Evolutionary conservation across 768 basidiomycete species (phyloP), one percentile per base, ranked within the genome.

Genomic region (Lactarius tabidus): DNA sequence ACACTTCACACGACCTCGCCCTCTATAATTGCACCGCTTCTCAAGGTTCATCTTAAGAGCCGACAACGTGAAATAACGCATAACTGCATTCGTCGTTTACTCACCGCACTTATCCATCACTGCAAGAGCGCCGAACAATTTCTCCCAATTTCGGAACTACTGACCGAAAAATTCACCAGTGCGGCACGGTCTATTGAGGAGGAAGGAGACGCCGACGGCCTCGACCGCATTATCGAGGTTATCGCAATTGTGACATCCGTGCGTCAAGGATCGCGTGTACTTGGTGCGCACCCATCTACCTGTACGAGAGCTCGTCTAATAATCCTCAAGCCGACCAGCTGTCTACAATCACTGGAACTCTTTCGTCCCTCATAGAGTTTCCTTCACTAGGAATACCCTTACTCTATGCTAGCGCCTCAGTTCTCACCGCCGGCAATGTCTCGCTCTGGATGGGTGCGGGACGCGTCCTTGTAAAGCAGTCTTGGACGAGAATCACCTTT

Each of bases 71-170:
- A 79, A 45, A 63, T 72, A 20, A 80, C 84, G 1, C 80, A 79
- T 64, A 85, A 79, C 0, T 80, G 91, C 31, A 72, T 91, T 36
- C 87, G 90, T 10, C 85, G 93, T 38, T 77, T 88, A 1, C 76
- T 93, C 2, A 95, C 93, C 0, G 87, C 93, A 1, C 76, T 93
- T 14, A 85, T 90, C 23, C 95, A 96, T 71, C 93, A 96, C 70
- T 87, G 88, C 74, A 88, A 88, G 68, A 80, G 80, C 28, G 75
- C 88, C 0, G 85, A 89, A 28, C 82, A 87, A 57, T 93, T 90
- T 72, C 72, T 80, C 6, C 71, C 80, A 0, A 69, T 91, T 2
- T 81, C 82, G 2, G 85, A 90, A 20, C 69, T 83, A 12, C 69
- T 93, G 4, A 72, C 85, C 1, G 72, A 77, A 33, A 75, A 76